Percentiles rank a stretch among this genome's conserved stretches.
phyloP scores from a whole-genome alignment of 345 rosid species.

The Jatropha curcas region DNA sequence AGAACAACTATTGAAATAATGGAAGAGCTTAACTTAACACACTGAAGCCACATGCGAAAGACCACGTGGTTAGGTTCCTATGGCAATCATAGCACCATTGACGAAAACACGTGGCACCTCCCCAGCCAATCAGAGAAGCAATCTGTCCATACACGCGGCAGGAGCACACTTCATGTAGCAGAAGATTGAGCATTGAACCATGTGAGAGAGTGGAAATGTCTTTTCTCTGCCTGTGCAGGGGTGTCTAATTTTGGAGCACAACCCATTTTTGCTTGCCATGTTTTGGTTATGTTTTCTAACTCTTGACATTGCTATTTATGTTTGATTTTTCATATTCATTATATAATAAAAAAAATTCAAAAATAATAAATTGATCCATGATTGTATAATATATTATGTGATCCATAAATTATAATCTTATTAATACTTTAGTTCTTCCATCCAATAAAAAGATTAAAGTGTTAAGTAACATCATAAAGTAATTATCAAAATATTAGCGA shows the following conservation, averaged over 20 bases:
- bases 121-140: slow-evolving; percentile 12
- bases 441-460: too few relatives aligned
- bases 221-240: background rate
- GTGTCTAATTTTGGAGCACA: background rate
- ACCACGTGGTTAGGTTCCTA: slow-evolving; percentile 26
- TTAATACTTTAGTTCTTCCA: too few relatives aligned
- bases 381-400: too few relatives aligned
- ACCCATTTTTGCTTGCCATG: background rate
- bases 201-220: background rate
- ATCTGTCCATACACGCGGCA: slow-evolving; percentile 23
- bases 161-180: background rate
- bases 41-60: too few relatives aligned
- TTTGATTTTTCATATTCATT: too few relatives aligned
- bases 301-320: too few relatives aligned
- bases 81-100: slow-evolving; percentile 6
- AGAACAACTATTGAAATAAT: background rate
- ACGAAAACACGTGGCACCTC: slow-evolving; percentile 26
- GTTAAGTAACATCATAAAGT: too few relatives aligned
- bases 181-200: background rate
- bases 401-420: too few relatives aligned
- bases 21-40: slow-evolving; percentile 3
- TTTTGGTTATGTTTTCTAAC: background rate
- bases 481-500: too few relatives aligned
- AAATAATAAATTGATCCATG: too few relatives aligned
- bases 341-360: too few relatives aligned